phyloP scores from a whole-genome alignment of 768 basidiomycete species.

The Phanerodontia chrysosporium region DNA sequence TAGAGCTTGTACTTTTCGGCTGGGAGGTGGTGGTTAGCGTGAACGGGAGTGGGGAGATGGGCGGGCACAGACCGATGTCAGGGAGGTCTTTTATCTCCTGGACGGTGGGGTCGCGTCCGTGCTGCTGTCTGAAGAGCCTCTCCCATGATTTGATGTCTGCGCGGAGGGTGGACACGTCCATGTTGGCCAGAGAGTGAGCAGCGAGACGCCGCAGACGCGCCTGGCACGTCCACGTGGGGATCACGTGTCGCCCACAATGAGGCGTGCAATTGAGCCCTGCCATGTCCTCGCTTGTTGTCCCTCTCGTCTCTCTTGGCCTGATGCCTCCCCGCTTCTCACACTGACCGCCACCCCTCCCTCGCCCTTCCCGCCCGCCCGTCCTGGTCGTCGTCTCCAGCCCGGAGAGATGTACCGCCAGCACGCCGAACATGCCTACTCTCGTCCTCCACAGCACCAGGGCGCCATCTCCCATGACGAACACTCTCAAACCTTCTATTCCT shows the following conservation, averaged over 20 bases:
- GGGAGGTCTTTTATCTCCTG: slow-evolving; percentile 67
- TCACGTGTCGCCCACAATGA: slow-evolving; percentile 4
- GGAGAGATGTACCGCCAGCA: slow-evolving; percentile 2
- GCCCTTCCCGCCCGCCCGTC: background rate
- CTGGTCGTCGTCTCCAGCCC: background rate
- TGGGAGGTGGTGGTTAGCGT: slow-evolving; percentile 28
- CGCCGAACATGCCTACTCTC: background rate
- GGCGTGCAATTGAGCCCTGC: background rate
- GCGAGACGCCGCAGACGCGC: slow-evolving; percentile 12
- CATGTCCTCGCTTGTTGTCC: too few relatives aligned
- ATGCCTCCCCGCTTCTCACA: background rate
- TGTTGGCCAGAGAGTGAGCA: slow-evolving; percentile 10
- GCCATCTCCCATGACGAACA: slow-evolving; percentile 5
- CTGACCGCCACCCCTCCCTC: background rate
- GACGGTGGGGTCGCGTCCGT: slow-evolving; percentile 58
- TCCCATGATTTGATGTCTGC: slow-evolving; percentile 80
- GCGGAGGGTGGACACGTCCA: slow-evolving; percentile 48
- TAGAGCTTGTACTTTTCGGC: slow-evolving; percentile 80
- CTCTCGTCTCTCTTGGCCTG: background rate
- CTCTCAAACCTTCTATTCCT: background rate
- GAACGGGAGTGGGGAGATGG: slow-evolving; percentile 13
- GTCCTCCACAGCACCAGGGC: background rate
- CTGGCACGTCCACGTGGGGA: slow-evolving; percentile 4
- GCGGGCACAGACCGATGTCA: slow-evolving; percentile 50
- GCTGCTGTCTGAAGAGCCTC: slow-evolving; percentile 51